phyloP scores from a whole-genome alignment of 2,329 filamentous ascomycete species.

The Penicillium sp. region DNA sequence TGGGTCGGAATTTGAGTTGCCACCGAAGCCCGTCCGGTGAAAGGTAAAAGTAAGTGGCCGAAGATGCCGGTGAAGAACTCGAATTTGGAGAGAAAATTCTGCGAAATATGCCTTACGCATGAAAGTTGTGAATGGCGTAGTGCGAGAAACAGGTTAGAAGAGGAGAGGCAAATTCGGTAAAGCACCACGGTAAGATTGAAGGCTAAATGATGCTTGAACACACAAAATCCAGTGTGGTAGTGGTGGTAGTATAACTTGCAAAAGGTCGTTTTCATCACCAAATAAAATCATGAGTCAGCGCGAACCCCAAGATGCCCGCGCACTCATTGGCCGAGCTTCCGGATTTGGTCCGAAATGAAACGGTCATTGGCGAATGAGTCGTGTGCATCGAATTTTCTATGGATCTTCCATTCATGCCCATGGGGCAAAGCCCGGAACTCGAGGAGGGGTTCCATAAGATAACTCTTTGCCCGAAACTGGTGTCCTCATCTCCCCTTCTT shows the following conservation, averaged over 20 bases:
- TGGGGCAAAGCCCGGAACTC: conserved; percentile 2
- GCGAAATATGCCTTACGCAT: background rate
- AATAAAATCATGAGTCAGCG: conserved; percentile 9
- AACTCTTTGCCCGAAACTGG: background rate
- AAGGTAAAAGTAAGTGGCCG: background rate
- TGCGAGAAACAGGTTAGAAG: no score
- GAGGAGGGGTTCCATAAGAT: background rate
- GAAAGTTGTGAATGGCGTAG: no score
- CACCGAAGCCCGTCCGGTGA: background rate
- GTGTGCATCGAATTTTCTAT: conserved; percentile 6
- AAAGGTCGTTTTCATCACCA: conserved; percentile 4
- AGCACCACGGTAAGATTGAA: no score
- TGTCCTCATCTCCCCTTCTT: background rate
- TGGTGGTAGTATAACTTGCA: background rate
- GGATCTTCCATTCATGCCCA: conserved; percentile 1
- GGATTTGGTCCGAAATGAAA: conserved; percentile 3
- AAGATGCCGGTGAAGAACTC: background rate
- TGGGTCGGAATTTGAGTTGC: conserved; percentile 3
- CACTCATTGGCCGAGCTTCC: background rate
- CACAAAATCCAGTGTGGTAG: background rate
- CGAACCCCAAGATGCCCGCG: background rate
- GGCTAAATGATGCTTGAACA: background rate
- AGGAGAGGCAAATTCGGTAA: no score
- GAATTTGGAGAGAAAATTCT: background rate
- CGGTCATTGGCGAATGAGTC: conserved; percentile 2